A percentile compares a stretch with the other conserved stretches of the same genome.
These are phyloP conservation scores for Cylindrotheca closterium DNA, from an alignment of 108 stramenopile species.

Conservation along the genomic window DNA sequence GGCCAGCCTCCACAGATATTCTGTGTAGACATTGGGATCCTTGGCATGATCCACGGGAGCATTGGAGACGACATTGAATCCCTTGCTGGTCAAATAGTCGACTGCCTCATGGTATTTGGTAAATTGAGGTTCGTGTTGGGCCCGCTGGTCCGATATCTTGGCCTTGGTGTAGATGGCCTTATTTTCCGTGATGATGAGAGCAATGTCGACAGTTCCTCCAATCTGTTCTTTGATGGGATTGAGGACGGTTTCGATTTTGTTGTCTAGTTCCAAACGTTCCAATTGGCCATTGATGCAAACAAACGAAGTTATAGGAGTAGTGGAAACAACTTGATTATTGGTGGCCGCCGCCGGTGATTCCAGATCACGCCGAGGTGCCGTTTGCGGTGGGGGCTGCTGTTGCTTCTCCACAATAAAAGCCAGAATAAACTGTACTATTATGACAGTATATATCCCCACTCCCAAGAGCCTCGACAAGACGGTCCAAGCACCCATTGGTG, in stretches of 20 bases:
- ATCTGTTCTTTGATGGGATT: neutral
- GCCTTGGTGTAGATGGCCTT: slow-evolving; percentile 5
- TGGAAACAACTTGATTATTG: too few species aligned
- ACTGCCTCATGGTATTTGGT: slow-evolving; percentile 1
- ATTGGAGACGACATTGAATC: slow-evolving; percentile 3
- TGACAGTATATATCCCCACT: neutral
- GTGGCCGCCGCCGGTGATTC: neutral
- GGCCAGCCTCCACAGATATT: neutral
- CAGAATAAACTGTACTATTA: neutral
- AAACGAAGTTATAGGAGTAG: slow-evolving; percentile 1
- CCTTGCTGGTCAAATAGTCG: slow-evolving; percentile 3
- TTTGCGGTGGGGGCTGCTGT: neutral
- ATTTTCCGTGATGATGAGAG: slow-evolving; percentile 12
- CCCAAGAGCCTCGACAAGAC: neutral
- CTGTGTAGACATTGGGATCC: slow-evolving; percentile 3
- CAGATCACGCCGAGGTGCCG: neutral
- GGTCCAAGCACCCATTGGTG: neutral
- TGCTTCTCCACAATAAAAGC: neutral
- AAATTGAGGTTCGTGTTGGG: slow-evolving; percentile 1
- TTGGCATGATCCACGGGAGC: slow-evolving; percentile 1
- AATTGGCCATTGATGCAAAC: slow-evolving; percentile 21
- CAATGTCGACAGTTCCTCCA: slow-evolving; percentile 10
- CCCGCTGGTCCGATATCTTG: neutral
- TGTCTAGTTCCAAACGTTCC: slow-evolving; percentile 8
- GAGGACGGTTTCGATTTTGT: slow-evolving; percentile 8